Conservation (phyloP, 345 rosid species). For the Gossypium ekmanianum region DNA sequence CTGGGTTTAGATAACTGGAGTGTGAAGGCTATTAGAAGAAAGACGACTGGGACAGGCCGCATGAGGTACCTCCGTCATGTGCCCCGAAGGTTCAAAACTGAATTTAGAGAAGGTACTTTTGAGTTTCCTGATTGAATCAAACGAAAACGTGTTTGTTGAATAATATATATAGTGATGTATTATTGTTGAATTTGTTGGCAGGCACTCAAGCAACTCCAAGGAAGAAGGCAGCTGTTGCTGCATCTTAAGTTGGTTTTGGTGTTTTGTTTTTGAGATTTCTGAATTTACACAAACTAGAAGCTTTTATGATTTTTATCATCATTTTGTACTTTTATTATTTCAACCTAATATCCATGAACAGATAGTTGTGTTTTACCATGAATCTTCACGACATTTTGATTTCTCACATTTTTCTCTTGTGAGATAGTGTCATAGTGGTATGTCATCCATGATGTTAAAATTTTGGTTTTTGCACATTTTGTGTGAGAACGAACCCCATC, state of each 20-base stretch:
- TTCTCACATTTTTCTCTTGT: no score
- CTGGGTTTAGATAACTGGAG: constrained; percentile 63
- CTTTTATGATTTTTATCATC: constrained; percentile 16
- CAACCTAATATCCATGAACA: neutral
- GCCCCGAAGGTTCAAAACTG: constrained; percentile 74
- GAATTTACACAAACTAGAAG: constrained; percentile 10
- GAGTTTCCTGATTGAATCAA: neutral
- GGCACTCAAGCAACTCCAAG: constrained; percentile 77
- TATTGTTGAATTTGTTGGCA: constrained; percentile 7
- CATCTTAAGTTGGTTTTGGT: constrained; percentile 28
- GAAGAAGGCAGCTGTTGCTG: constrained; percentile 43
- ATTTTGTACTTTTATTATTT: neutral
- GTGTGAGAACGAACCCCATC: neutral
- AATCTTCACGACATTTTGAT: neutral
- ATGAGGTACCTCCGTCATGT: constrained; percentile 71
- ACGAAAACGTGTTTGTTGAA: neutral
- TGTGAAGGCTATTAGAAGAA: constrained; percentile 69
- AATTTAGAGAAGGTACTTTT: constrained; percentile 66
- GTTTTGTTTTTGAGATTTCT: constrained; percentile 18
- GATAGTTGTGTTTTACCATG: neutral
- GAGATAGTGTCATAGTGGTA: no score
- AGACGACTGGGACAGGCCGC: constrained; percentile 78
- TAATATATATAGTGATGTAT: neutral
- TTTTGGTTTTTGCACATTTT: neutral
- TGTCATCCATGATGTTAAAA: no score